Evolutionary conservation across 2,329 filamentous ascomycete species (phyloP), one percentile per base, ranked within the genome.

Genomic region (Curvularia verruculosa): DNA sequence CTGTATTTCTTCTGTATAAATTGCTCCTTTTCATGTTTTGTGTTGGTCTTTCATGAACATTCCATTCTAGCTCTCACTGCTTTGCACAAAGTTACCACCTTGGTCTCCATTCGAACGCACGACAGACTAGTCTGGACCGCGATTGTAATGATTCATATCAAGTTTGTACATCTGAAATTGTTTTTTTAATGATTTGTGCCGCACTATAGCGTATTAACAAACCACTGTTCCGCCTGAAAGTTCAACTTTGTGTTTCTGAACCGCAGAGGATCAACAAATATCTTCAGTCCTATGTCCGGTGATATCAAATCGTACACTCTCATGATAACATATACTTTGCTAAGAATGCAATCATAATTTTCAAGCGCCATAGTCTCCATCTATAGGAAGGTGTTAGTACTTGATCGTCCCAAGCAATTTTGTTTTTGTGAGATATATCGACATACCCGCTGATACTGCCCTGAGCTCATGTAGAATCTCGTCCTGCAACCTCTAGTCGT

Each of bases 231-330:
- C n/a, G n/a, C 37, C 37, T 40, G 10, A 18, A 40, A 19, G 37
- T 40, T 40, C 37, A 40, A 40, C 37, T 40, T 40, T 40, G 37
- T 40, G 6, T 40, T 40, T 40, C 37, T 40, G 37, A 40, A 40
- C 37, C 37, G 37, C 7, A 40, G 37, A 40, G 37, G 37, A 40
- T 40, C 37, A 40, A 40, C 37, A 23, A 40, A 40, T 8, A 40
- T 40, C n/a, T 40, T 40, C 37, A 43, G 24, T 8, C 24, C 24
- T 26, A 26, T 8, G 24, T 26, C 24, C 8, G 24, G 24, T 8
- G 24, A 26, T 8, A 8, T 26, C 24, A 26, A 26, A 26, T 26
- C 24, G 24, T 26, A 26, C 24, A 26, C 24, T 26, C 24, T 26
- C 24, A 26, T 26, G 24, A 26, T 26, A 8, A 26, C 24, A 26